Conservation (phyloP, 495 filamentous ascomycete species). For the Tuber melanosporum region DNA sequence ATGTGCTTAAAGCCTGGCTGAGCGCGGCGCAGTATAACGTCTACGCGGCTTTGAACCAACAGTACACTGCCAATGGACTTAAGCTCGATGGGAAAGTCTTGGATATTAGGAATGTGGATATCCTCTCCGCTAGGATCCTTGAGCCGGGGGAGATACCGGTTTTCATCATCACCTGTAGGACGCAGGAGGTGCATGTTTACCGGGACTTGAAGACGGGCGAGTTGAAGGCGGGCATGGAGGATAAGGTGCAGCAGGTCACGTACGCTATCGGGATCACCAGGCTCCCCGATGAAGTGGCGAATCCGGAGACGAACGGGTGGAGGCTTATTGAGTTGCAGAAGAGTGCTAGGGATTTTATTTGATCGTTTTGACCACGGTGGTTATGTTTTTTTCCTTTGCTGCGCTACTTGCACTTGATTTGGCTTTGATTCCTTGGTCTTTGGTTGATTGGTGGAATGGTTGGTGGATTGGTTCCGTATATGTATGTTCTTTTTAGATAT, state of each 20-base stretch:
- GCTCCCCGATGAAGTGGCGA: slow-evolving; percentile 88
- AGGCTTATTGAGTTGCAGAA: slow-evolving; percentile 97
- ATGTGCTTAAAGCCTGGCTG: slow-evolving; percentile 88
- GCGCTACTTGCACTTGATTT: neutral
- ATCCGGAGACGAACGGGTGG: slow-evolving; percentile 94
- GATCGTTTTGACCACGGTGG: slow-evolving; percentile 38
- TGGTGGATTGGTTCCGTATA: neutral
- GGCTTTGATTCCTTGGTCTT: neutral
- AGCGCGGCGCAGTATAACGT: slow-evolving; percentile 91
- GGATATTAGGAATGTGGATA: slow-evolving; percentile 89
- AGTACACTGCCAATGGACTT: slow-evolving; percentile 86
- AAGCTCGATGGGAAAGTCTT: slow-evolving; percentile 91
- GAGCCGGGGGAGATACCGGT: slow-evolving; percentile 97
- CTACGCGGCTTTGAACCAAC: slow-evolving; percentile 86
- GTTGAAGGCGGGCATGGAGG: slow-evolving; percentile 96
- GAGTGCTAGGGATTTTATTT: slow-evolving; percentile 91
- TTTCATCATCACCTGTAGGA: slow-evolving; percentile 90
- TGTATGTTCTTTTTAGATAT: neutral
- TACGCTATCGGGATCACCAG: slow-evolving; percentile 95
- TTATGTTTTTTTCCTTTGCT: slow-evolving; percentile 9
- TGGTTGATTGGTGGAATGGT: neutral
- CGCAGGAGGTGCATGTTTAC: slow-evolving; percentile 98
- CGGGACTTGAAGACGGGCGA: slow-evolving; percentile 79
- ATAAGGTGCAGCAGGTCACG: slow-evolving; percentile 94
- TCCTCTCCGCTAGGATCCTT: slow-evolving; percentile 77